These are phyloP conservation scores for Trichoderma semiorbis DNA, from an alignment of 2,329 filamentous ascomycete genomes.

Conservation along the genomic window DNA sequence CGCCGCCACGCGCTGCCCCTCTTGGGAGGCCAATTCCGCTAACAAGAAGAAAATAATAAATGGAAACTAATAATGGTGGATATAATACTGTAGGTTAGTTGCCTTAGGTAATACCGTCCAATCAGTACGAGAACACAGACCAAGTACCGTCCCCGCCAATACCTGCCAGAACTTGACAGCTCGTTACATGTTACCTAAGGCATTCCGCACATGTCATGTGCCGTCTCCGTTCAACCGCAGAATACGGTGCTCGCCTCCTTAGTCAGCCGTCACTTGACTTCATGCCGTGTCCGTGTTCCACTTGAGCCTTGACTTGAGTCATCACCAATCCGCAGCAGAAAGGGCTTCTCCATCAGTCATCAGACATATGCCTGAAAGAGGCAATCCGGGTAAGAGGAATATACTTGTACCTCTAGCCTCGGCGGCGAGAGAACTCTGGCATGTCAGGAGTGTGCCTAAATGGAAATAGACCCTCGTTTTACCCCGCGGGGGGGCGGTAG, in stretches of 20 bases:
- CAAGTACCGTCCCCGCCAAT: not conserved
- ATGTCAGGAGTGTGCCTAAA: not conserved
- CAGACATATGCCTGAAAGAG: not conserved
- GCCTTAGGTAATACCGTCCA: not conserved
- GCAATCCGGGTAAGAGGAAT: not conserved
- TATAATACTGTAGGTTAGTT: not conserved
- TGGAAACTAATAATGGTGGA: not conserved
- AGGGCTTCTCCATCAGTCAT: not conserved
- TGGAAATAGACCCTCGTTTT: not conserved
- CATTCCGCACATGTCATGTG: slow-evolving; percentile 3
- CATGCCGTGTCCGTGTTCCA: not conserved
- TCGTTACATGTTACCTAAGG: not conserved
- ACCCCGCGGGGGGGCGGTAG: slow-evolving; percentile 11
- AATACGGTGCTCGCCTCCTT: not conserved
- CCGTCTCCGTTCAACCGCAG: not conserved
- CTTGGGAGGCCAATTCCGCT: not conserved
- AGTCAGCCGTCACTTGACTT: slow-evolving; percentile 11
- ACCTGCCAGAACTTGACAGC: not conserved
- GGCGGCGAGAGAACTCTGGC: not conserved
- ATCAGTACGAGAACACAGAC: not conserved
- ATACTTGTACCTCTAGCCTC: not conserved
- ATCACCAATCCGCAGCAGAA: not conserved
- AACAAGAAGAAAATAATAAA: not conserved
- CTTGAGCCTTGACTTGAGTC: not conserved
- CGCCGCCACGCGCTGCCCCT: not conserved